A percentile compares a stretch with the other conserved stretches of the same genome.
phyloP scores from a whole-genome alignment of 352 stramenopile genomes.

The Globisporangium echinulatum region DNA sequence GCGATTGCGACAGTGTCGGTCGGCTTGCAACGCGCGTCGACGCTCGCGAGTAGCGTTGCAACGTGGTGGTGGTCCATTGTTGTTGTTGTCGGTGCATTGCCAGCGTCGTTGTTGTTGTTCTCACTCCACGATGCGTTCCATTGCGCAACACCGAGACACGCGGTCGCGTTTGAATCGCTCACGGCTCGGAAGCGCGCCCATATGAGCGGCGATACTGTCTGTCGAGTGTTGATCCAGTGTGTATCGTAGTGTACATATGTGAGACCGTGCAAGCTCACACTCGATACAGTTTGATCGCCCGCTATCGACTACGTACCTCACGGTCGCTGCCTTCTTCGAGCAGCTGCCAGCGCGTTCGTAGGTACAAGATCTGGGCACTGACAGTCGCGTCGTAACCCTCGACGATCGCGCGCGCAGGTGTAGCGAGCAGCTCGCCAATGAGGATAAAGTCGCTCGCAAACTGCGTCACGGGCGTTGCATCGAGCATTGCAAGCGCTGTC shows the following conservation, averaged over 20 bases:
- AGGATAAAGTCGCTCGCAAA: slow-evolving; percentile 15
- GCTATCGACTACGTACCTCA: slow-evolving; percentile 3
- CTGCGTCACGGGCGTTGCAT: background rate
- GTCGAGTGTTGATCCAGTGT: background rate
- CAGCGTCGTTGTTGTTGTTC: slow-evolving; percentile 4
- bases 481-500: background rate
- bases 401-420: background rate
- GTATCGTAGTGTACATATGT: background rate
- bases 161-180: background rate
- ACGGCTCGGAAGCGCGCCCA: slow-evolving; percentile 23
- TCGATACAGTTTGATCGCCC: too few relatives aligned
- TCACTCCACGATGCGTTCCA: slow-evolving; percentile 18
- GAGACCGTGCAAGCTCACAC: too few relatives aligned
- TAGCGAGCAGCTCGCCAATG: background rate
- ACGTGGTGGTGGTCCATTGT: background rate
- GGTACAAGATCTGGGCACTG: slow-evolving; percentile 12
- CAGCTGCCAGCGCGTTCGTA: slow-evolving; percentile 8
- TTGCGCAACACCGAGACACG: slow-evolving; percentile 22
- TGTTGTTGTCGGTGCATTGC: background rate
- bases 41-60: slow-evolving; percentile 1
- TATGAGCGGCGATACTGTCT: slow-evolving; percentile 8
- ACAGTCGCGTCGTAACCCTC: slow-evolving; percentile 3
- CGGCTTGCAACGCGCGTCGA: slow-evolving; percentile 9
- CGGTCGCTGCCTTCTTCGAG: slow-evolving; percentile 11
- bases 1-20: slow-evolving; percentile 26